Evolutionary conservation across 2,329 filamentous ascomycete species (phyloP).

Genomic region (Tolypocladium album): DNA sequence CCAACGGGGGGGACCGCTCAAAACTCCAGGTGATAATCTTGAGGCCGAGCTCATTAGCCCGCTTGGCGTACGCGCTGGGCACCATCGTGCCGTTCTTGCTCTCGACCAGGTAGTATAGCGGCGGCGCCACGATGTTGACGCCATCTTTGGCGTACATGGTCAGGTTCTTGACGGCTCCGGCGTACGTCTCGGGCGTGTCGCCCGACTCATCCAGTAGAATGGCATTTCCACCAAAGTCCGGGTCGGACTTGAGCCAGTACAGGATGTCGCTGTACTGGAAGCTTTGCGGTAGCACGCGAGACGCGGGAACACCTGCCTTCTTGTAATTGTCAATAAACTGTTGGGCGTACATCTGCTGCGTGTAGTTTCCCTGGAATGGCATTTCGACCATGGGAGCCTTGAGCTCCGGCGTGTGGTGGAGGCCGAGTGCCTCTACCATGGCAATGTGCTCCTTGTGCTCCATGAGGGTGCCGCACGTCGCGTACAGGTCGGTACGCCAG

Average conservation of each 20-base stretch:
- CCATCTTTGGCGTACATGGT: slow-evolving; percentile 44
- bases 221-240: slow-evolving; percentile 49
- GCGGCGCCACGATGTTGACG: slow-evolving; percentile 52
- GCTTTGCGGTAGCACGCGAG: slow-evolving; percentile 51
- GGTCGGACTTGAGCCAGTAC: slow-evolving; percentile 55
- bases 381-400: slow-evolving; percentile 61
- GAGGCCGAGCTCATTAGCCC: slow-evolving; percentile 49
- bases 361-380: slow-evolving; percentile 56
- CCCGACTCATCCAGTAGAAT: slow-evolving; percentile 55
- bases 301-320: slow-evolving; percentile 36
- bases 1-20: slow-evolving; percentile 53
- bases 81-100: slow-evolving; percentile 43
- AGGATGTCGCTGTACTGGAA: slow-evolving; percentile 54
- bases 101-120: slow-evolving; percentile 50
- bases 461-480: slow-evolving; percentile 51
- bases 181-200: slow-evolving; percentile 38
- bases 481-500: slow-evolving; percentile 57
- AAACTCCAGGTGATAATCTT: slow-evolving; percentile 59
- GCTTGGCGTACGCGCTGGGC: slow-evolving; percentile 50
- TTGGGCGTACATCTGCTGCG: slow-evolving; percentile 52
- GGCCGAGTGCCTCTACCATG: slow-evolving; percentile 43
- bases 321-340: slow-evolving; percentile 54
- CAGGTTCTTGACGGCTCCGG: slow-evolving; percentile 44
- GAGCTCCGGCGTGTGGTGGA: slow-evolving; percentile 56
- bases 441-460: slow-evolving; percentile 52